Conservation (phyloP, 352 stramenopile species). For the Globisporangium echinulatum region DNA sequence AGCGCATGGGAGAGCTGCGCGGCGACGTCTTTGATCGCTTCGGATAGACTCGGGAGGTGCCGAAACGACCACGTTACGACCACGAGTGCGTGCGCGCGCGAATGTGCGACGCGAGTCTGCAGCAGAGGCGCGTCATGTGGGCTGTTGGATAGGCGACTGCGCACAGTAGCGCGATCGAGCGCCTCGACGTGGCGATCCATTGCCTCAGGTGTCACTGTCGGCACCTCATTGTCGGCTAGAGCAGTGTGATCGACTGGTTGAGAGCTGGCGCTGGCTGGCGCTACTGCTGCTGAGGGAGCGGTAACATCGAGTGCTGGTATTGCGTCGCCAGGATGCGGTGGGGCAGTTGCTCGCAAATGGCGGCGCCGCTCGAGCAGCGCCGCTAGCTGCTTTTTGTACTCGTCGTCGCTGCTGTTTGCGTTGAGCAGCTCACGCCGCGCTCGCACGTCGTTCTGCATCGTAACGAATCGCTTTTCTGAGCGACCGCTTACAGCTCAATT, state of each 20-base stretch:
- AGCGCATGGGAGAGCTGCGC: slow-evolving; percentile 47
- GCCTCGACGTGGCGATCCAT: too few species aligned
- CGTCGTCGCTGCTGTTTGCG: slow-evolving; percentile 16
- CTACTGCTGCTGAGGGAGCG: too few species aligned
- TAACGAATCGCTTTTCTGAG: background rate
- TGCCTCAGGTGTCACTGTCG: too few species aligned
- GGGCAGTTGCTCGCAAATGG: slow-evolving; percentile 20
- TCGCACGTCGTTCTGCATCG: slow-evolving; percentile 46
- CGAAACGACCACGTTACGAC: slow-evolving; percentile 48
- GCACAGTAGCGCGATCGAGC: too few species aligned
- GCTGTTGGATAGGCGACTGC: too few species aligned
- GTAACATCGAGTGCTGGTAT: background rate
- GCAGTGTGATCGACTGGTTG: too few species aligned
- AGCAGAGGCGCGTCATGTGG: too few species aligned
- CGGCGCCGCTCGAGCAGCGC: slow-evolving; percentile 33
- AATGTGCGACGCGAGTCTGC: too few species aligned
- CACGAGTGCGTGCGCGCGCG: slow-evolving; percentile 35
- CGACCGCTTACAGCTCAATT: background rate
- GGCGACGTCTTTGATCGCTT: slow-evolving; percentile 53
- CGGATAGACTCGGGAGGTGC: slow-evolving; percentile 41
- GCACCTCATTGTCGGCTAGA: too few species aligned
- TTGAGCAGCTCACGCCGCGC: slow-evolving; percentile 13
- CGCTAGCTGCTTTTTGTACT: slow-evolving; percentile 35
- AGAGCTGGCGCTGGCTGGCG: too few species aligned
- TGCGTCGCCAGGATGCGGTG: background rate